Evolutionary conservation across 768 basidiomycete genomes (phyloP).

Genomic region (Gloeopeniophorella convolvens): DNA sequence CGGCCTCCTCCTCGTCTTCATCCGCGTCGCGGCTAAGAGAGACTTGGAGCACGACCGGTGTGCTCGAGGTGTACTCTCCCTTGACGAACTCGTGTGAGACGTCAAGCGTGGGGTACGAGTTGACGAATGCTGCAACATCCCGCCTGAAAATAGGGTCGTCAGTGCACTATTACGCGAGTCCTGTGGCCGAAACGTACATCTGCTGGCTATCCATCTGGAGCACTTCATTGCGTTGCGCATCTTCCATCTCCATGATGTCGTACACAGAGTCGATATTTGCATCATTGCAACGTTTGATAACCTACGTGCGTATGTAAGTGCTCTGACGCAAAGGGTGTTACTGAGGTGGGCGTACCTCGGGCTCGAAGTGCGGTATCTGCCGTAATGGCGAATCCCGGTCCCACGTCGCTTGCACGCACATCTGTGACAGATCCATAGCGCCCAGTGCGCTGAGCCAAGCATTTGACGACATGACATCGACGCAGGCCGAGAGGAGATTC

Average conservation of each 20-base stretch:
- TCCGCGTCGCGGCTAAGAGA: constrained; percentile 75
- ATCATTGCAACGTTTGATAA: constrained; percentile 77
- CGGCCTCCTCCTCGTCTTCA: constrained; percentile 47
- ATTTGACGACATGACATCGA: constrained; percentile 97
- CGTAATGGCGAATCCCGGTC: constrained; percentile 93
- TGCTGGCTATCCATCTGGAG: constrained; percentile 80
- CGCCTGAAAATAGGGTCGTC: constrained; percentile 46
- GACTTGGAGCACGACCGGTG: constrained; percentile 78
- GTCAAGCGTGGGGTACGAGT: constrained; percentile 95
- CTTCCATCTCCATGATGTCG: constrained; percentile 98
- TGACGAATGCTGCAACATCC: constrained; percentile 92
- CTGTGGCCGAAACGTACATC: constrained; percentile 69
- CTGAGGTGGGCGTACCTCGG: constrained; percentile 48
- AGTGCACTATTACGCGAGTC: constrained; percentile 3
- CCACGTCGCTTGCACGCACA: constrained; percentile 99
- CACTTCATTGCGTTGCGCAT: constrained; percentile 74
- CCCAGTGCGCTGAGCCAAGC: constrained; percentile 91
- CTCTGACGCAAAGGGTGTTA: background rate
- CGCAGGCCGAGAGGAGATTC: constrained; percentile 87
- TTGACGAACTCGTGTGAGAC: constrained; percentile 82
- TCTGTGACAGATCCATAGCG: constrained; percentile 97
- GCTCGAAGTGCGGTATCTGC: constrained; percentile 95
- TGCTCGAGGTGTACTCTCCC: constrained; percentile 79
- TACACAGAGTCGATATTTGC: constrained; percentile 86
- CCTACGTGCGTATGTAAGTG: constrained; percentile 33